These are phyloP conservation scores for Poa annua DNA, from an alignment of 176 grass and related monocot species.

Conservation along the genomic window DNA sequence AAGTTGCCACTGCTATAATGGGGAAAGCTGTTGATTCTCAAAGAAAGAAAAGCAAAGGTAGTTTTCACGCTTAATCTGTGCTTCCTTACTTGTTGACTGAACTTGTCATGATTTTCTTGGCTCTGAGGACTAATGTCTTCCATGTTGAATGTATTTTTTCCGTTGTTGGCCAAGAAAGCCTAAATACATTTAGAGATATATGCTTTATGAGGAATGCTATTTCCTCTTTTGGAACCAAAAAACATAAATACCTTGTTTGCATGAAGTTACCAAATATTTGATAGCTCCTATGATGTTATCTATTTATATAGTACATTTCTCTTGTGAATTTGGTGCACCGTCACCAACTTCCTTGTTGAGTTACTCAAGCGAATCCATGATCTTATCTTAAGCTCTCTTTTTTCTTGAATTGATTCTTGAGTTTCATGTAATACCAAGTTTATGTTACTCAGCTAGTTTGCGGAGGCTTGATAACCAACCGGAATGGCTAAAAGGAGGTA, in stretches of 20 bases:
- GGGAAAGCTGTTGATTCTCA: conserved; percentile 97
- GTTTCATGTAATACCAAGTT: conserved; percentile 23
- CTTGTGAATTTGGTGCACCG: neutral
- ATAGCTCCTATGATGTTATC: conserved; percentile 34
- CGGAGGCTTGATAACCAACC: conserved; percentile 96
- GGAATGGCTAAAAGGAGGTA: conserved; percentile 92
- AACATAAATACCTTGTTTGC: conserved; percentile 24
- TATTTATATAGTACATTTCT: neutral
- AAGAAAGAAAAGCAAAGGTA: conserved; percentile 96
- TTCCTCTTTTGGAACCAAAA: conserved; percentile 17
- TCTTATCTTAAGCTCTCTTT: neutral
- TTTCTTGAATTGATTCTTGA: conserved; percentile 10
- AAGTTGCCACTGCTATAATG: conserved; percentile 68
- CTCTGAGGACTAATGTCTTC: conserved; percentile 11
- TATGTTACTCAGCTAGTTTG: conserved; percentile 86
- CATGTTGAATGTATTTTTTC: neutral
- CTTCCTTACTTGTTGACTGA: conserved; percentile 31
- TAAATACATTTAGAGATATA: conserved; percentile 8
- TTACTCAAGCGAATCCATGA: conserved; percentile 17
- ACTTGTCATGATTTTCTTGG: conserved; percentile 1
- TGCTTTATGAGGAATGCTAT: conserved; percentile 20
- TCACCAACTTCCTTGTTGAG: neutral
- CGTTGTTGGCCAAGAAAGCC: conserved; percentile 31
- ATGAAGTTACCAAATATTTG: conserved; percentile 24
- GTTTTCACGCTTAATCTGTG: neutral